Percentiles rank a stretch among this genome's conserved stretches.
Evolutionary conservation across 306 rosid genomes (phyloP).

Genomic region (Cucurbita maxima): DNA sequence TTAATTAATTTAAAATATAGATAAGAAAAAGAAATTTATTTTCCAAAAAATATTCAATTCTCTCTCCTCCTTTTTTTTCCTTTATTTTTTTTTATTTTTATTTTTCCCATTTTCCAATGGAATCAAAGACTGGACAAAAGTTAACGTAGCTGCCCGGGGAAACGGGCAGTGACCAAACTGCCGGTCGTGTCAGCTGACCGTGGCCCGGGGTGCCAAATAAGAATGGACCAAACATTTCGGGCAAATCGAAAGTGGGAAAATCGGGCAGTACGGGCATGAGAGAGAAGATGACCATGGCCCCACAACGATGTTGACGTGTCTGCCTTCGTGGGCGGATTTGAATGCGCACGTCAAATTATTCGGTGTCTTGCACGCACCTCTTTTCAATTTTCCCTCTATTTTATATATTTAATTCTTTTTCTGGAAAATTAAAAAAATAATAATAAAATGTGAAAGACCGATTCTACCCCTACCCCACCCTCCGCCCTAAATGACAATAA

Average conservation of each 20-base stretch:
- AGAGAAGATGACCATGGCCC: conserved; percentile 25
- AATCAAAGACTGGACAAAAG: conserved; percentile 18
- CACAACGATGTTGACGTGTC: conserved; percentile 26
- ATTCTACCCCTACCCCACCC: conserved; percentile 1
- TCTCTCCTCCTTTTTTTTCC: neutral
- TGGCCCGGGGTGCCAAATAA: neutral
- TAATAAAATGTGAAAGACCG: neutral
- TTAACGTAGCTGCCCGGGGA: conserved; percentile 2
- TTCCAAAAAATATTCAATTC: neutral
- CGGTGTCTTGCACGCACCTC: conserved; percentile 11
- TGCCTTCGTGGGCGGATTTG: conserved; percentile 16
- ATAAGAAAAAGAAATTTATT: neutral
- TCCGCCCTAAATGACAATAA: neutral
- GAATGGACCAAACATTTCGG: conserved; percentile 29
- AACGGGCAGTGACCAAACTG: conserved; percentile 7
- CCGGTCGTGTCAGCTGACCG: conserved; percentile 5
- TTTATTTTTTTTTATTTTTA: neutral
- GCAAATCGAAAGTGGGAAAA: conserved; percentile 16
- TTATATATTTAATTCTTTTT: neutral
- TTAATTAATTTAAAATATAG: neutral
- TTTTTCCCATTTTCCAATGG: conserved; percentile 2
- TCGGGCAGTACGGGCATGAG: conserved; percentile 14
- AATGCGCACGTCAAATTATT: conserved; percentile 39
- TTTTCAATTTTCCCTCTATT: neutral
- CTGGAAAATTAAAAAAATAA: neutral